These are phyloP conservation scores for Globisporangium splendens DNA, from an alignment of 352 stramenopile genomes.

Conservation along the genomic window DNA sequence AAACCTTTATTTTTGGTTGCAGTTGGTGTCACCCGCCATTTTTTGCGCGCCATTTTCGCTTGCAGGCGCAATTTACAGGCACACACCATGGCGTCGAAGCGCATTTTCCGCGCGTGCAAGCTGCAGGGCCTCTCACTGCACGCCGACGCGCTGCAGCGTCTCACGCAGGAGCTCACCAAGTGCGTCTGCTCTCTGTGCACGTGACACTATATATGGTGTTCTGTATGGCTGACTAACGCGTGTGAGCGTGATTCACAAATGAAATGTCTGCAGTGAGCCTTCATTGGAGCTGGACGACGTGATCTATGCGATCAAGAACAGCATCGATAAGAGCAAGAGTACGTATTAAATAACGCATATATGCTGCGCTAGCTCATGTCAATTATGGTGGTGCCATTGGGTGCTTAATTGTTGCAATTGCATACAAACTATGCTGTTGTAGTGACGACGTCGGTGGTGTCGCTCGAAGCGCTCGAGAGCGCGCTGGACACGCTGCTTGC, in stretches of 20 bases:
- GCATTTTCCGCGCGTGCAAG: slow-evolving; percentile 81
- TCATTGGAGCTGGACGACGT: slow-evolving; percentile 80
- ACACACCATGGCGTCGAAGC: slow-evolving; percentile 61
- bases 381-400: not conserved
- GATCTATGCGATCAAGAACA: slow-evolving; percentile 87
- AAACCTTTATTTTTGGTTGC: not conserved
- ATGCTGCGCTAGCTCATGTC: too few relatives aligned
- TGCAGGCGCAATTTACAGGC: not conserved
- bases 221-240: too few relatives aligned
- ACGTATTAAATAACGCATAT: slow-evolving; percentile 10
- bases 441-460: slow-evolving; percentile 84
- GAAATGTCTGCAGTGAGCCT: slow-evolving; percentile 50
- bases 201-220: not conserved
- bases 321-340: slow-evolving; percentile 87
- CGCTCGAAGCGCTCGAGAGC: slow-evolving; percentile 77
- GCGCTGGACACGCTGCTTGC: slow-evolving; percentile 77
- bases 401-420: not conserved
- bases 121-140: slow-evolving; percentile 80
- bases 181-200: slow-evolving; percentile 14
- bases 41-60: slow-evolving; percentile 1
- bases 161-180: slow-evolving; percentile 68
- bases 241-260: too few relatives aligned
- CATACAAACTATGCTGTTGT: not conserved
- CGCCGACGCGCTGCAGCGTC: slow-evolving; percentile 56
- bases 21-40: not conserved